phyloP scores from a whole-genome alignment of 1,284 basidiomycete species.

The Wolfiporia cocos region DNA sequence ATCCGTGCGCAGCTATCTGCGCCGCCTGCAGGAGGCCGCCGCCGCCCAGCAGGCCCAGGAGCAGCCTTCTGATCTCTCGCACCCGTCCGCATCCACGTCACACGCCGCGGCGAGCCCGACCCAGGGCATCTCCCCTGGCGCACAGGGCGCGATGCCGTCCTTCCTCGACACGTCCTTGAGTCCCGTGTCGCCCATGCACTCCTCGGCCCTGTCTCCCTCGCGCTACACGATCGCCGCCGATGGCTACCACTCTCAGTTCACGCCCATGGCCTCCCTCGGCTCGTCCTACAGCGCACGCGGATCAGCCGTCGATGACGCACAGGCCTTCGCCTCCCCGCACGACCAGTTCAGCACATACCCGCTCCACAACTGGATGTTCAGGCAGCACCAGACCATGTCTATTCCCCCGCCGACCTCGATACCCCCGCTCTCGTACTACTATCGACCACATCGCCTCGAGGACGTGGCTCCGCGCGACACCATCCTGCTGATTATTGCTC shows the following conservation, averaged over 20 bases:
- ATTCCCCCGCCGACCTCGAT: conserved; percentile 45
- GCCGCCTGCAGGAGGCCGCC: conserved; percentile 72
- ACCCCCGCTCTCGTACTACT: conserved; percentile 67
- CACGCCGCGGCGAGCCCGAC: conserved; percentile 42
- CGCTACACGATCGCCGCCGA: conserved; percentile 69
- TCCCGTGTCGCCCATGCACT: conserved; percentile 32
- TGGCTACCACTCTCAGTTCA: conserved; percentile 50
- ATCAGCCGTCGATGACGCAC: conserved; percentile 34
- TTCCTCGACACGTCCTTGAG: conserved; percentile 48
- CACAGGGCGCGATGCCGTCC: conserved; percentile 38
- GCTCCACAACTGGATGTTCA: conserved; percentile 65
- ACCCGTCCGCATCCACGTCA: conserved; percentile 42
- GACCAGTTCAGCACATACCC: conserved; percentile 60
- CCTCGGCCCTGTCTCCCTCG: conserved; percentile 52
- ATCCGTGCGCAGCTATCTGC: conserved; percentile 50
- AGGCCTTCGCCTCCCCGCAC: conserved; percentile 34
- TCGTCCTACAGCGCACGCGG: conserved; percentile 24
- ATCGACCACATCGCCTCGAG: conserved; percentile 63
- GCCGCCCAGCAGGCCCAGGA: conserved; percentile 40
- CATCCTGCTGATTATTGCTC: conserved; percentile 70
- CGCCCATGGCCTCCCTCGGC: conserved; percentile 34
- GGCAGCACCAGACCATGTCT: conserved; percentile 49
- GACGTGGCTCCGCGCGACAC: conserved; percentile 74
- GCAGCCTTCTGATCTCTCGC: conserved; percentile 34
- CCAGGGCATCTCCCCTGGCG: conserved; percentile 35